A percentile compares a stretch with the other conserved stretches of the same genome.
Conservation (phyloP, 257 asterid species). For the Fraxinus excelsior region DNA sequence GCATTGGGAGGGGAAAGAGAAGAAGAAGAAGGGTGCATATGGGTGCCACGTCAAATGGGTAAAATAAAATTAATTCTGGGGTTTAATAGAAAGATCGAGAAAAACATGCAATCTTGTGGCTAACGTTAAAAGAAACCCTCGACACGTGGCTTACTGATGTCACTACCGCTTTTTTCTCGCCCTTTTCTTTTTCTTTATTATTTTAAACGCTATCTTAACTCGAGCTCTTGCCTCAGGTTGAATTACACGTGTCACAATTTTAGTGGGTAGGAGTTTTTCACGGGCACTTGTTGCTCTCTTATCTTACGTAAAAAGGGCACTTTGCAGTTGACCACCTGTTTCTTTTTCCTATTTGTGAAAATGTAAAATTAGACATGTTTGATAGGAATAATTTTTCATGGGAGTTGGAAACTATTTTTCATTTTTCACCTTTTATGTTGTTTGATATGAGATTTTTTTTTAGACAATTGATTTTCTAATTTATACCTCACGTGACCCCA, state of each 20-base stretch:
- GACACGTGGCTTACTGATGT: conserved; percentile 63
- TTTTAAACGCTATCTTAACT: conserved; percentile 12
- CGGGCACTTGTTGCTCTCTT: neutral
- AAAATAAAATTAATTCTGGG: conserved; percentile 11
- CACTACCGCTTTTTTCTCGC: conserved; percentile 33
- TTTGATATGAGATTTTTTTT: no score
- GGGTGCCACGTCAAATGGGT: conserved; percentile 55
- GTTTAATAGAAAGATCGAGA: conserved; percentile 47
- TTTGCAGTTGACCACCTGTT: conserved; percentile 22
- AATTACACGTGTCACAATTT: conserved; percentile 23
- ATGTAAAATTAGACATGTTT: neutral
- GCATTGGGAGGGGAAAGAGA: conserved; percentile 8
- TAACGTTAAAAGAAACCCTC: conserved; percentile 43
- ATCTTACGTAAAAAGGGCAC: neutral
- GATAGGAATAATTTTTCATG: no score
- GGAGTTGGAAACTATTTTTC: no score
- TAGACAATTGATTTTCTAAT: no score
- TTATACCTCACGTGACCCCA: no score
- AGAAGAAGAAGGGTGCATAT: neutral
- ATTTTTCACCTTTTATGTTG: no score
- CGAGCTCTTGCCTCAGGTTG: conserved; percentile 33
- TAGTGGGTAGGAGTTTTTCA: conserved; percentile 29
- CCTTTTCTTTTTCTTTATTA: neutral
- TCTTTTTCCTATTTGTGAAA: neutral
- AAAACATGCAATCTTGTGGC: conserved; percentile 70